Conservation (phyloP, 768 basidiomycete genomes). For the Termitomyces sp. region DNA sequence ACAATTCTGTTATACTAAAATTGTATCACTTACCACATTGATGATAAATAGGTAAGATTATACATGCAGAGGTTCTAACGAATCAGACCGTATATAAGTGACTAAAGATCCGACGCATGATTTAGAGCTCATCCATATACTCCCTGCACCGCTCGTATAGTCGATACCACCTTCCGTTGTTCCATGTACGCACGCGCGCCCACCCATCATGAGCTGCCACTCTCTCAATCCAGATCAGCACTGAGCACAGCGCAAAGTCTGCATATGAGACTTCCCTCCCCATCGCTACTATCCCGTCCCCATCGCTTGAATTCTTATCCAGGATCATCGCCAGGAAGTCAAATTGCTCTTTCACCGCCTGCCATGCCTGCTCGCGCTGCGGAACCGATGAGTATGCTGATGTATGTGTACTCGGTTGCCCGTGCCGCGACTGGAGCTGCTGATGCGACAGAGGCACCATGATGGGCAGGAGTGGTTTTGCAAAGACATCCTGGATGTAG, state of each 20-base stretch:
- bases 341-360: slow-evolving; percentile 60
- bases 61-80: neutral
- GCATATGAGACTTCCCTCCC: slow-evolving; percentile 66
- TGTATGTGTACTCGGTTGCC: slow-evolving; percentile 28
- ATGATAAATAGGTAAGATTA: neutral
- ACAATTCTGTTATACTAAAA: neutral
- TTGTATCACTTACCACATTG: neutral
- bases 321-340: slow-evolving; percentile 57
- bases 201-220: slow-evolving; percentile 73
- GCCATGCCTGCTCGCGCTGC: slow-evolving; percentile 62
- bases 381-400: slow-evolving; percentile 24
- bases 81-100: neutral
- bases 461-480: slow-evolving; percentile 61
- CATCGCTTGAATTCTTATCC: slow-evolving; percentile 63
- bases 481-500: slow-evolving; percentile 60
- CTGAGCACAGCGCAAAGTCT: slow-evolving; percentile 68
- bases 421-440: slow-evolving; percentile 52
- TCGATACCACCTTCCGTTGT: slow-evolving; percentile 60
- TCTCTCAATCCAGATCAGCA: slow-evolving; percentile 69
- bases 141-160: slow-evolving; percentile 57
- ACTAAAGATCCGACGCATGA: neutral
- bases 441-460: slow-evolving; percentile 67
- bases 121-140: slow-evolving; percentile 61
- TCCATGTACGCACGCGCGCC: slow-evolving; percentile 64
- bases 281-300: slow-evolving; percentile 59